Evolutionary conservation across 2,329 filamentous ascomycete species (phyloP).

Genomic region (Xylaria polymorpha): DNA sequence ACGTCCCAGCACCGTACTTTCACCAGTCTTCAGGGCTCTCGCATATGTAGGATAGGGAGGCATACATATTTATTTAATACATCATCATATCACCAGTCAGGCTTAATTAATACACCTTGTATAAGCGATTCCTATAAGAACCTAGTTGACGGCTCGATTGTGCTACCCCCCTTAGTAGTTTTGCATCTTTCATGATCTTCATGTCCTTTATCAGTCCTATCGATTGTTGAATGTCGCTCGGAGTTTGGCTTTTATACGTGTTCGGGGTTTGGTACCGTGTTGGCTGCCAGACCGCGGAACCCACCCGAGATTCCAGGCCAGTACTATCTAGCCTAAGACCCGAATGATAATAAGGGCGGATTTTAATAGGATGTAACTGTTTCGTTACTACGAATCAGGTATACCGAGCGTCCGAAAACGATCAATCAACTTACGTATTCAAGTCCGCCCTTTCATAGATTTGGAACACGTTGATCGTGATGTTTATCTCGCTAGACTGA

Average conservation of each 20-base stretch:
- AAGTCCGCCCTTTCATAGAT: not conserved
- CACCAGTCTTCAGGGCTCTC: not conserved
- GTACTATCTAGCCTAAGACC: not conserved
- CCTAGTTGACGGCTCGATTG: not conserved
- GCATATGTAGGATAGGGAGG: slow-evolving; percentile 1
- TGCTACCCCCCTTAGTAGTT: not conserved
- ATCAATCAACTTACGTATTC: not conserved
- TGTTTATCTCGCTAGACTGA: not conserved
- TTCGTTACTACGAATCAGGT: not conserved
- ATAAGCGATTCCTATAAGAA: slow-evolving; percentile 9
- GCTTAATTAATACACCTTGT: not conserved
- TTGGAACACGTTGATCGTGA: not conserved
- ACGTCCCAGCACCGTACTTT: not conserved
- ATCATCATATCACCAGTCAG: not conserved
- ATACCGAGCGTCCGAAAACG: not conserved
- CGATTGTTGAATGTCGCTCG: not conserved
- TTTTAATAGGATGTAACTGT: not conserved
- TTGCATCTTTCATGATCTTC: not conserved
- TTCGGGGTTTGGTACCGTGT: not conserved
- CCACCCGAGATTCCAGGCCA: not conserved
- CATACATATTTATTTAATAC: not conserved
- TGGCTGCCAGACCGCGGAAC: not conserved
- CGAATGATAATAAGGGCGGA: not conserved
- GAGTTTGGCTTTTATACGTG: slow-evolving; percentile 4
- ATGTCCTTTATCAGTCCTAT: not conserved